phyloP scores from a whole-genome alignment of 257 asterid genomes.

The Solanum commersonii region DNA sequence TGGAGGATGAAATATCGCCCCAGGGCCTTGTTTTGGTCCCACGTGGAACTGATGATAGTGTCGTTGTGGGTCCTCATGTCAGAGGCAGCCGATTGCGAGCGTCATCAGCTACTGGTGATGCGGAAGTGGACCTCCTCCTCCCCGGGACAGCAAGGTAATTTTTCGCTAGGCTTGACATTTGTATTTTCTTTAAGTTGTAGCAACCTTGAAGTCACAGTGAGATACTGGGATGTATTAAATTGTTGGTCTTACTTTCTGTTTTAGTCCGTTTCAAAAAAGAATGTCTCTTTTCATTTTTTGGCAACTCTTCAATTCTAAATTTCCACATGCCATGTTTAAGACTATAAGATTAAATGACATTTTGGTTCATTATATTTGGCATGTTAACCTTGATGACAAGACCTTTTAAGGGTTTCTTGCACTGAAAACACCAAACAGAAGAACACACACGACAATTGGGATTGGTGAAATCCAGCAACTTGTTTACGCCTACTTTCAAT shows the following conservation, averaged over 20 bases:
- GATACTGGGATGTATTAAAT: neutral
- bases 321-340: neutral
- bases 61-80: constrained; percentile 75
- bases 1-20: constrained; percentile 88
- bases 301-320: neutral
- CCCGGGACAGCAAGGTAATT: constrained; percentile 96
- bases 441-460: neutral
- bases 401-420: neutral
- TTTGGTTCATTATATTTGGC: neutral
- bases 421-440: neutral
- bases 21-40: constrained; percentile 95
- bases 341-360: neutral
- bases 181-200: neutral
- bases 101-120: constrained; percentile 80
- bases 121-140: constrained; percentile 95
- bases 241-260: neutral
- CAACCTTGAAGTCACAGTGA: neutral
- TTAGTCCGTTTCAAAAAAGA: neutral
- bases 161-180: neutral
- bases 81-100: constrained; percentile 89
- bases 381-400: neutral
- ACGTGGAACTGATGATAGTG: constrained; percentile 55
- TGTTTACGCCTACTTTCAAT: neutral
- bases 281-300: neutral
- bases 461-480: neutral